phyloP scores from a whole-genome alignment of 2,329 filamentous ascomycete genomes.

The Diaporthe citrichinensis region DNA sequence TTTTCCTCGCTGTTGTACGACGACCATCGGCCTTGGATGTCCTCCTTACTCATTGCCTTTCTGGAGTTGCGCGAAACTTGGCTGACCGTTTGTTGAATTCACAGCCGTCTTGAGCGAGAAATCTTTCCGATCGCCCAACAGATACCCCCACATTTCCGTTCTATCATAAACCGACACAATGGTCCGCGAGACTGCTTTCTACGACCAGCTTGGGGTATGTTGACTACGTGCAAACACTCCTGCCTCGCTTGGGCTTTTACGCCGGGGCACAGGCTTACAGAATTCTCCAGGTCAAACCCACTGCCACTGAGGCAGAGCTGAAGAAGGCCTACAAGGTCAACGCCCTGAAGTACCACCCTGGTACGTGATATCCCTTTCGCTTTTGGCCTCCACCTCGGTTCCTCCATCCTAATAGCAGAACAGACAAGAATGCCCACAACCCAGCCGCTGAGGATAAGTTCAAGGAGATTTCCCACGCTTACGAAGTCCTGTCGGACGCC shows the following conservation, averaged over 20 bases:
- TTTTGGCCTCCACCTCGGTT: neutral
- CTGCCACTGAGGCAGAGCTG: slow-evolving; percentile 86
- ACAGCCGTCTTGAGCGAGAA: slow-evolving; percentile 9
- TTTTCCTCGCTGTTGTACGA: neutral
- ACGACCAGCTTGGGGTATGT: slow-evolving; percentile 83
- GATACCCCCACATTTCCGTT: slow-evolving; percentile 31
- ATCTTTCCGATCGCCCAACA: slow-evolving; percentile 6
- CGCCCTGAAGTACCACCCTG: slow-evolving; percentile 87
- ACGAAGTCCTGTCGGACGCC: slow-evolving; percentile 92
- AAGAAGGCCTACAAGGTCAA: slow-evolving; percentile 92
- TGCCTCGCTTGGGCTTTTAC: neutral
- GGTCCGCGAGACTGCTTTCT: slow-evolving; percentile 85
- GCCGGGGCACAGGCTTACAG: slow-evolving; percentile 41
- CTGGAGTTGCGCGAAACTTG: neutral
- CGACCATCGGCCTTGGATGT: neutral
- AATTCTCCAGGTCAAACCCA: slow-evolving; percentile 76
- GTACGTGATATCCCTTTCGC: slow-evolving; percentile 62
- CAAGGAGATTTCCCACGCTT: slow-evolving; percentile 96
- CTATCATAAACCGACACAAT: slow-evolving; percentile 61
- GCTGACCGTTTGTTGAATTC: neutral
- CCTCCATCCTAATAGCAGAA: slow-evolving; percentile 40
- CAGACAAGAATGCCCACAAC: slow-evolving; percentile 97
- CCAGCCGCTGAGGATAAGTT: slow-evolving; percentile 96
- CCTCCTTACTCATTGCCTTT: neutral
- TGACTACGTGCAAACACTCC: slow-evolving; percentile 1